Percentiles rank a stretch among this genome's conserved stretches.
Evolutionary conservation across 768 basidiomycete genomes (phyloP).

Genomic region (Porphyrellus cyaneotinctus): DNA sequence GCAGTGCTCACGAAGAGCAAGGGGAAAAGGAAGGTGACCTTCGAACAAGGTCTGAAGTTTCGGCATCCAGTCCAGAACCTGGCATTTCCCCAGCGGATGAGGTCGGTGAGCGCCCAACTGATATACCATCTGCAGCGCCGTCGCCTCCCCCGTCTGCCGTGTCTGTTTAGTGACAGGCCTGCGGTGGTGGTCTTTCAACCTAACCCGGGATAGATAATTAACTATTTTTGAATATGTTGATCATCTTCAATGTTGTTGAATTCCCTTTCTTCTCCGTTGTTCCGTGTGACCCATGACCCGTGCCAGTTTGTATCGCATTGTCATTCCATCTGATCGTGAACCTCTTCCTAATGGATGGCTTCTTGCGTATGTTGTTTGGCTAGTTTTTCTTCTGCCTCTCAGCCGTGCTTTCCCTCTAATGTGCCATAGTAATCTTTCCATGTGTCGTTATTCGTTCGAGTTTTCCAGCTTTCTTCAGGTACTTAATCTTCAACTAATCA

Average conservation of each 20-base stretch:
- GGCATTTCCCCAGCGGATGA: conserved; percentile 22
- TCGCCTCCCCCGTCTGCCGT: conserved; percentile 31
- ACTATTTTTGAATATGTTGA: conserved; percentile 34
- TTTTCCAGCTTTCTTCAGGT: conserved; percentile 13
- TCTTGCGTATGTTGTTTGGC: conserved; percentile 21
- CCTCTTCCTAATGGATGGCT: conserved; percentile 15
- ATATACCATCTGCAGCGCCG: conserved; percentile 27
- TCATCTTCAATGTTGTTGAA: conserved; percentile 29
- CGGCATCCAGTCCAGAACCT: conserved; percentile 16
- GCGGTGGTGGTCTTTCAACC: conserved; percentile 3
- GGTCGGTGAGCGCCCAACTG: conserved; percentile 16
- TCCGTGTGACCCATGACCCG: conserved; percentile 13
- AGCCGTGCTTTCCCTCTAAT: conserved; percentile 6
- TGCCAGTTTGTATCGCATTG: conserved; percentile 6
- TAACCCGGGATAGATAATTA: conserved; percentile 25
- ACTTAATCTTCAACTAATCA: conserved; percentile 28
- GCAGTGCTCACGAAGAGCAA: conserved; percentile 13
- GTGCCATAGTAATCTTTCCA: conserved; percentile 22
- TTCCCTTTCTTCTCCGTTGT: conserved; percentile 1
- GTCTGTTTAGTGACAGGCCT: conserved; percentile 21
- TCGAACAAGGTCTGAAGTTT: conserved; percentile 16
- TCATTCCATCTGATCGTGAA: conserved; percentile 7
- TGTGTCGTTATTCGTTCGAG: background rate
- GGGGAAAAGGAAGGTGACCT: conserved; percentile 1
- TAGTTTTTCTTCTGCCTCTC: conserved; percentile 6